Percentiles rank a stretch among this genome's conserved stretches.
phyloP scores from a whole-genome alignment of 495 filamentous ascomycete genomes.

The Penicillium flavigenum region DNA sequence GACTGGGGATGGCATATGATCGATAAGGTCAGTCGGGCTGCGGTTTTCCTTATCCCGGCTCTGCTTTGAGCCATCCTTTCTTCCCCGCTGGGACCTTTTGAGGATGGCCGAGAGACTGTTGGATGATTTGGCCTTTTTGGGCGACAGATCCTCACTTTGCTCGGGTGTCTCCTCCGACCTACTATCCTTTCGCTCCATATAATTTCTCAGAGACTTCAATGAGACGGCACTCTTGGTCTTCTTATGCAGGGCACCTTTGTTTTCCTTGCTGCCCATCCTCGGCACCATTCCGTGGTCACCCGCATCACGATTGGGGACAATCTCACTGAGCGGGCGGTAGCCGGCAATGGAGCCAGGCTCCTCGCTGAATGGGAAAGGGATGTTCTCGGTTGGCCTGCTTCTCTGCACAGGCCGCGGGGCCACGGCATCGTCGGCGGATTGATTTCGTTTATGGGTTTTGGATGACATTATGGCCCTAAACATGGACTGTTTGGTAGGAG shows the following conservation, averaged over 20 bases:
- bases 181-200: slow-evolving; percentile 54
- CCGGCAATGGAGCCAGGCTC: slow-evolving; percentile 19
- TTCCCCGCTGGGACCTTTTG: slow-evolving; percentile 45
- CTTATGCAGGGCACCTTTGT: slow-evolving; percentile 52
- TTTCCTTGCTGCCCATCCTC: slow-evolving; percentile 29
- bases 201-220: slow-evolving; percentile 57
- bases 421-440: slow-evolving; percentile 41
- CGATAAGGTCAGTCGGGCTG: slow-evolving; percentile 48
- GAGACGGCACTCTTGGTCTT: slow-evolving; percentile 67
- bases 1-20: slow-evolving; percentile 63
- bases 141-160: slow-evolving; percentile 46
- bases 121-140: slow-evolving; percentile 82
- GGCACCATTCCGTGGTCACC: slow-evolving; percentile 24
- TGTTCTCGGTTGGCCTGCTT: slow-evolving; percentile 22
- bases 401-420: slow-evolving; percentile 15
- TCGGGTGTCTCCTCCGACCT: slow-evolving; percentile 44
- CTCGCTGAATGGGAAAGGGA: slow-evolving; percentile 31
- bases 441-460: slow-evolving; percentile 42
- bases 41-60: slow-evolving; percentile 72
- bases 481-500: slow-evolving; percentile 41
- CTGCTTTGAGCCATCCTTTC: slow-evolving; percentile 51
- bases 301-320: slow-evolving; percentile 41
- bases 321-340: slow-evolving; percentile 41
- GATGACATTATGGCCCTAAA: slow-evolving; percentile 47
- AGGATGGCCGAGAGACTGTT: slow-evolving; percentile 67